Conservation (phyloP, 345 rosid genomes). For the Populus alba region DNA sequence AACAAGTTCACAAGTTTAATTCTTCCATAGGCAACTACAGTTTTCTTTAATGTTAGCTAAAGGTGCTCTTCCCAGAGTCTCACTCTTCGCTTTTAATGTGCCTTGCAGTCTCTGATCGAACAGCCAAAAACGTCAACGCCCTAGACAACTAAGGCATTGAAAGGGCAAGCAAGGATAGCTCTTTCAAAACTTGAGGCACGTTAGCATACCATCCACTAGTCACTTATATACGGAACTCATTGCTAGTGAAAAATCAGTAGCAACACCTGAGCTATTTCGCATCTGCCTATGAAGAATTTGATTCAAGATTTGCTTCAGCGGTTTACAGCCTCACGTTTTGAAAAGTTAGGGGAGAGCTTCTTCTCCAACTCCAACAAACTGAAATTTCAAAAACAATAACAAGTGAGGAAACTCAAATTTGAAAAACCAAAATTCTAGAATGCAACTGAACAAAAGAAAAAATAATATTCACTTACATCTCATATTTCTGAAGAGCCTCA, state of each 20-base stretch:
- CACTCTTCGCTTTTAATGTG: too few relatives aligned
- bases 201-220: not conserved
- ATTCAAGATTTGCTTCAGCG: not conserved
- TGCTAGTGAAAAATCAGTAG: not conserved
- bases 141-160: not conserved
- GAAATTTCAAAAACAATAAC: conserved; percentile 22
- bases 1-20: too few relatives aligned
- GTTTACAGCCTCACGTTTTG: conserved; percentile 28
- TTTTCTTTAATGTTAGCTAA: too few relatives aligned
- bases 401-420: not conserved
- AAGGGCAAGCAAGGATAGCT: not conserved
- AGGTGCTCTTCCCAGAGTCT: too few relatives aligned
- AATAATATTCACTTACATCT: conserved; percentile 54
- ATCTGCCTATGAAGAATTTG: not conserved
- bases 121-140: not conserved
- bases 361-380: conserved; percentile 82
- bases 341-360: conserved; percentile 63
- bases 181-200: not conserved
- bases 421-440: not conserved
- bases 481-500: conserved; percentile 73
- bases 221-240: not conserved
- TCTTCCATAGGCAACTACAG: too few relatives aligned
- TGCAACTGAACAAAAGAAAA: not conserved
- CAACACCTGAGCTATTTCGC: not conserved
- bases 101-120: too few relatives aligned